Evolutionary conservation across 305 asterid species (phyloP), one percentile per base, ranked within the genome.

Genomic region (Fraxinus sp.): DNA sequence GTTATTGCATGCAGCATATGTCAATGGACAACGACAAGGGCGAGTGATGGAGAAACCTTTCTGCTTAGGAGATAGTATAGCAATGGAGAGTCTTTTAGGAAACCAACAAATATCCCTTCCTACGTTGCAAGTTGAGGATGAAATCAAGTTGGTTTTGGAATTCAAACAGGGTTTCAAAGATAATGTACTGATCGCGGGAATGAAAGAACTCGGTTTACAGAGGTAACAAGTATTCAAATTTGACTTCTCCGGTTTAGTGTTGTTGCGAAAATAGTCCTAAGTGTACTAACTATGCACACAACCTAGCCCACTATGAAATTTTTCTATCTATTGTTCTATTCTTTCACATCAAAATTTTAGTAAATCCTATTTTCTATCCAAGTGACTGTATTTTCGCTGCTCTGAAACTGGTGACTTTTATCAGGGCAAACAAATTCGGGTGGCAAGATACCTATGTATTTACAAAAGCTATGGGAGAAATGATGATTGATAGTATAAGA

Each of bases 381-480:
- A 68, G 74, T 68, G 1, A 28, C 37, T 11, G 16, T 32, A 39
- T 30, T 13, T 41, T 41, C 14, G 14, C 22, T 44, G 13, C n/a
- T 37, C 13, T 70, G 72, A 73, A 77, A 32, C 41, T 28, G n/a
- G 44, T 81, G 41, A 30, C 74, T 82, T 80, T 30, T 71, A 33
- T 64, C 91, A 97, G 99, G 90, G 98, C 99, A 66, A 97, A 92
- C 88, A 92, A 90, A 86, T 92, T 88, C 18, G 98, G 99, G 6
- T 97, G 99, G 99, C 98, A 94, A 91, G 99, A 94, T 86, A 93
- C 98, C 0, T 94, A 97, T 81, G 98, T 89, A 28, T 94, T 94
- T 83, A 94, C 99, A 14, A 97, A 97, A 86, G 99, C 98, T 1
- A 97, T 97, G 98, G 99, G 99, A 80, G 99, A 97, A 90, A 97